Evolutionary conservation across 192 early-diverging fungal genomes (phyloP).

Genomic region (Coemansia sp.): DNA sequence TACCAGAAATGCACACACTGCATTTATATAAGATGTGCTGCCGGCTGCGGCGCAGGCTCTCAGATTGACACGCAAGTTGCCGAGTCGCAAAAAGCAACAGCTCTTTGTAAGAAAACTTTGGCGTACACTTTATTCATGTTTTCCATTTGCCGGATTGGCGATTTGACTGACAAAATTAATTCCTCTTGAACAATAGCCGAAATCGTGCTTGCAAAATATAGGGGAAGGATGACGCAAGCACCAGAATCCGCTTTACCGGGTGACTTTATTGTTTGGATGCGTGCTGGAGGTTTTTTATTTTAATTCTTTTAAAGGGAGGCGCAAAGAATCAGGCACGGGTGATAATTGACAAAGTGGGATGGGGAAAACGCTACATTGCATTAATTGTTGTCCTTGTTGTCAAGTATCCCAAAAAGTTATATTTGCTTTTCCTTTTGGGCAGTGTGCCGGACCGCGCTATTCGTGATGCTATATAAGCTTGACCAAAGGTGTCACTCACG

Average conservation of each 20-base stretch:
- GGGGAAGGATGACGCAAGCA: background rate
- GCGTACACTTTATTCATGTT: background rate
- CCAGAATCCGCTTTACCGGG: background rate
- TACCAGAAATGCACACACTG: background rate
- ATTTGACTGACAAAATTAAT: background rate
- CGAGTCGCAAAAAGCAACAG: too few species aligned
- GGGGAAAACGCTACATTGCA: background rate
- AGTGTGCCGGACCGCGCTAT: background rate
- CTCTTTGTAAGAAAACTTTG: too few species aligned
- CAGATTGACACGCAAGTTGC: too few species aligned
- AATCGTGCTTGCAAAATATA: background rate
- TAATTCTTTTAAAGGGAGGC: background rate
- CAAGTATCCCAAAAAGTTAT: constrained; percentile 2
- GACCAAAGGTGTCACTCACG: background rate
- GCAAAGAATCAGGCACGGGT: constrained; percentile 1
- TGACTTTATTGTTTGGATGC: too few species aligned
- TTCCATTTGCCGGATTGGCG: background rate
- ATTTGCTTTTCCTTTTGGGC: background rate
- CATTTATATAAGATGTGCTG: background rate
- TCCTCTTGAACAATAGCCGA: background rate
- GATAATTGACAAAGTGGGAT: background rate
- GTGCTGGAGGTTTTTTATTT: background rate
- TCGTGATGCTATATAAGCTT: background rate
- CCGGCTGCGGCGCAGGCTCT: too few species aligned
- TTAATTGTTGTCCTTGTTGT: background rate